Percentiles rank a stretch among this genome's conserved stretches.
These are phyloP conservation scores for Kwoniella dejecticola DNA, from an alignment of 768 basidiomycete species.

Conservation along the genomic window DNA sequence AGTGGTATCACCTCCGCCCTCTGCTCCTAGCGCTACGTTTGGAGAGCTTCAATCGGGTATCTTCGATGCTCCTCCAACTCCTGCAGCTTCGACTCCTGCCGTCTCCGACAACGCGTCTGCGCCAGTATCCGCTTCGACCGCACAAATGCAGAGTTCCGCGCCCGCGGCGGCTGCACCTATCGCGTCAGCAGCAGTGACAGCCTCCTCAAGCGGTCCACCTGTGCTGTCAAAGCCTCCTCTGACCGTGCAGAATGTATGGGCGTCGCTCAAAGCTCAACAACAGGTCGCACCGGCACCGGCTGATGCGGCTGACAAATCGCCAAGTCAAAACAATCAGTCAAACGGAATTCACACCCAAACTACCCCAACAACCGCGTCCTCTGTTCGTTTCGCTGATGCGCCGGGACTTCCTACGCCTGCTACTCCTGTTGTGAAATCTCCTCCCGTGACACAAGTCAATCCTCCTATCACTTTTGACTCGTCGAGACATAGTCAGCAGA, in stretches of 20 bases:
- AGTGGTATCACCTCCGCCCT: slow-evolving; percentile 9
- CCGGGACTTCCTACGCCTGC: no score
- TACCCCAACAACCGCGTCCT: no score
- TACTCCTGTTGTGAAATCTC: no score
- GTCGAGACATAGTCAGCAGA: neutral
- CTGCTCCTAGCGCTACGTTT: slow-evolving; percentile 7
- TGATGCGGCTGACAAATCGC: no score
- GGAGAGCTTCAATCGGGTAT: slow-evolving; percentile 27
- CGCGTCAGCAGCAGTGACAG: neutral
- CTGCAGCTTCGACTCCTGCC: neutral
- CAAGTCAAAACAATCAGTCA: no score
- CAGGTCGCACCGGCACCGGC: no score
- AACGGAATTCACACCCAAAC: no score
- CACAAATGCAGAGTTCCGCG: neutral
- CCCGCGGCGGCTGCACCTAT: neutral
- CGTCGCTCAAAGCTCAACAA: no score
- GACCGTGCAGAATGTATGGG: slow-evolving; percentile 1
- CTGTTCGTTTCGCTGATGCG: no score
- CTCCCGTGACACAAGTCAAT: neutral
- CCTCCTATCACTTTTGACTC: neutral
- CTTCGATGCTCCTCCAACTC: slow-evolving; percentile 10
- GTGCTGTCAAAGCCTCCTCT: neutral
- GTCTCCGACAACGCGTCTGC: neutral
- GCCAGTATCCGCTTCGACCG: neutral
- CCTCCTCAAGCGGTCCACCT: neutral